Evolutionary conservation across 805 yeast species (phyloP), one percentile per base, ranked within the genome.

Genomic region (Kodamaea neixiangensis): DNA sequence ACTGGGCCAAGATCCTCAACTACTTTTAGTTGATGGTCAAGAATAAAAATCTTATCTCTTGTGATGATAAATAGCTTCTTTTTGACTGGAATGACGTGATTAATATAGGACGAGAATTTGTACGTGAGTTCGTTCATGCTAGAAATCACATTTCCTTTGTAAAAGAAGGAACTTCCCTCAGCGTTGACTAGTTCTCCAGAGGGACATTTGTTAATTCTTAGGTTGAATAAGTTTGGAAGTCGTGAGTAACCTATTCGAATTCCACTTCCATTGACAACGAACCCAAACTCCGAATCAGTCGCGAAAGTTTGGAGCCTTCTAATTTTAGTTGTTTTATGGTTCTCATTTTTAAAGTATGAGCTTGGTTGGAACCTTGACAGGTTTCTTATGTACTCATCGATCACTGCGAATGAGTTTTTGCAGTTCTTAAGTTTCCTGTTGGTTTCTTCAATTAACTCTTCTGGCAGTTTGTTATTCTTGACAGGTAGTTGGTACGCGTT

Each of bases 81-180:
- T 19, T 31, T 41, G 7, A 47, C 10, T 13, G 50, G 50, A 5
- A 41, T 15, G 11, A 47, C 46, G 18, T 41, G 50, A 39, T 44
- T 44, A 10, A 44, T 44, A 14, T 31, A 34, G n/a, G 31, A 33
- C 7, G 37, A 6, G 15, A 44, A 44, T 14, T 44, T 44, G 47
- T 34, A 33, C 13, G 21, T 18, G 9, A 5, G 11, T 2, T n/a
- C n/a, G 14, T 17, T 20, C 40, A 13, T 14, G 11, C 34, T 13
- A 2, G 34, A 19, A 19, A 44, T 29, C 3, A 22, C 22, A 9
- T 20, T 44, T 13, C 47, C 47, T 9, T 14, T 34, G 18, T 19
- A 14, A 5, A 29, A 33, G 13, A 44, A 44, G 19, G 9, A 3
- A 6, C 25, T 37, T 11, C 35, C 25, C 5, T 18, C 14, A n/a